Evolutionary conservation across 2,329 filamentous ascomycete species (phyloP).

Genomic region (Leptographium lundbergii): DNA sequence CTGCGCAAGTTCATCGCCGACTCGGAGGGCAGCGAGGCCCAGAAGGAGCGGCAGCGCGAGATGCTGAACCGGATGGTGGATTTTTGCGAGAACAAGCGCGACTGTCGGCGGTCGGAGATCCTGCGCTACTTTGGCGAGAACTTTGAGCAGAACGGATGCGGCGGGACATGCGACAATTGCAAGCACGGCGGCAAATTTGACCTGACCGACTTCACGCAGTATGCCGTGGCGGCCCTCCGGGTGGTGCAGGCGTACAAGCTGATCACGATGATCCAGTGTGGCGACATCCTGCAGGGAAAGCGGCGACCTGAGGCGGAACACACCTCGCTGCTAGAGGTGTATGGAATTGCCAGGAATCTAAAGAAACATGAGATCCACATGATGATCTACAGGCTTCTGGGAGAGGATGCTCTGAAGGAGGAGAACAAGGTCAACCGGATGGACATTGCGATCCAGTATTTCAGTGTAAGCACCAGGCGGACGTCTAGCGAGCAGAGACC

Average conservation of each 20-base stretch:
- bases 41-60: slow-evolving; percentile 70
- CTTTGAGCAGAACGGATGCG: slow-evolving; percentile 61
- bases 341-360: slow-evolving; percentile 56
- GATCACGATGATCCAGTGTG: slow-evolving; percentile 66
- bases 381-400: slow-evolving; percentile 64
- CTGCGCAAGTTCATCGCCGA: slow-evolving; percentile 72
- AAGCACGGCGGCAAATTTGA: slow-evolving; percentile 58
- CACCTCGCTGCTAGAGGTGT: slow-evolving; percentile 31
- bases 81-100: slow-evolving; percentile 79
- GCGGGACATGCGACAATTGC: slow-evolving; percentile 80
- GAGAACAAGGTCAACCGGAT: slow-evolving; percentile 50
- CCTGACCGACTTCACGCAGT: slow-evolving; percentile 61
- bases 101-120: slow-evolving; percentile 80
- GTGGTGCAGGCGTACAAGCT: slow-evolving; percentile 49
- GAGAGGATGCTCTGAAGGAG: slow-evolving; percentile 62
- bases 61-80: slow-evolving; percentile 80
- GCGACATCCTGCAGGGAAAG: slow-evolving; percentile 71
- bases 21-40: slow-evolving; percentile 60
- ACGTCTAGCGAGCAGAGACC: no score
- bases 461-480: slow-evolving; percentile 37
- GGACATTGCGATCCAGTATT: slow-evolving; percentile 64
- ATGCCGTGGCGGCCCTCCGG: slow-evolving; percentile 57
- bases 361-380: slow-evolving; percentile 69
- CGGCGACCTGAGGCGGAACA: slow-evolving; percentile 43
- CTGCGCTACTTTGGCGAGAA: slow-evolving; percentile 88